Percentiles rank a stretch among this genome's conserved stretches.
Conservation (phyloP, 2,329 filamentous ascomycete species). For the Ophiosphaerella herpotricha region DNA sequence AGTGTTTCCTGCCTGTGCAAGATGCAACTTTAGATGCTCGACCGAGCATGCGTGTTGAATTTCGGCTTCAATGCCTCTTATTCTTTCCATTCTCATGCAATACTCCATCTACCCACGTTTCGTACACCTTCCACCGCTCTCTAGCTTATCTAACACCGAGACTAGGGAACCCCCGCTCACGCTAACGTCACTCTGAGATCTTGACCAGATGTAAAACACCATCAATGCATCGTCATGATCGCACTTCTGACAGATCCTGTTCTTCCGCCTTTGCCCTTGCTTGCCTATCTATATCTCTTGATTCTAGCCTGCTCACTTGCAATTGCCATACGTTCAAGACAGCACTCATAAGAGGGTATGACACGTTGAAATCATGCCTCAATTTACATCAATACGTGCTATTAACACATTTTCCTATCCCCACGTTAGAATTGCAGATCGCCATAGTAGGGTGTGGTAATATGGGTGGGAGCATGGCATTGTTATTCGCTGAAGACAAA, state of each 20-base stretch:
- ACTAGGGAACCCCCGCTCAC: no score
- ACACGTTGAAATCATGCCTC: constrained; percentile 17
- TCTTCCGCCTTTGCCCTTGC: constrained; percentile 35
- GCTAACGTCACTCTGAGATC: constrained; percentile 16
- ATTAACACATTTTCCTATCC: background rate
- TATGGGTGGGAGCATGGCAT: constrained; percentile 65
- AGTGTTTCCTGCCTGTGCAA: no score
- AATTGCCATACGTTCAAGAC: constrained; percentile 29
- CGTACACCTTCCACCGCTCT: no score
- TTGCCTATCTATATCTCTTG: constrained; percentile 34
- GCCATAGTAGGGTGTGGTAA: constrained; percentile 63
- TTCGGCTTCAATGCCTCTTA: no score
- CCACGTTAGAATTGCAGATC: constrained; percentile 45
- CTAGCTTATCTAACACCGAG: no score
- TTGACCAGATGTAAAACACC: background rate
- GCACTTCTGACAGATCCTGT: constrained; percentile 36
- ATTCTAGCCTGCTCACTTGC: constrained; percentile 31
- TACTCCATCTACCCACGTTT: no score
- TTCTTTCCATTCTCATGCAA: no score
- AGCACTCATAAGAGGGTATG: constrained; percentile 11
- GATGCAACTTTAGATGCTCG: no score
- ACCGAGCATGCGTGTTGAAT: no score
- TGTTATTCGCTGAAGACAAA: constrained; percentile 63
- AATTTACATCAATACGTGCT: constrained; percentile 32
- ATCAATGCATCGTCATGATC: constrained; percentile 19